Evolutionary conservation across 2,329 filamentous ascomycete genomes (phyloP).

Genomic region (Zopfia rhizophila): DNA sequence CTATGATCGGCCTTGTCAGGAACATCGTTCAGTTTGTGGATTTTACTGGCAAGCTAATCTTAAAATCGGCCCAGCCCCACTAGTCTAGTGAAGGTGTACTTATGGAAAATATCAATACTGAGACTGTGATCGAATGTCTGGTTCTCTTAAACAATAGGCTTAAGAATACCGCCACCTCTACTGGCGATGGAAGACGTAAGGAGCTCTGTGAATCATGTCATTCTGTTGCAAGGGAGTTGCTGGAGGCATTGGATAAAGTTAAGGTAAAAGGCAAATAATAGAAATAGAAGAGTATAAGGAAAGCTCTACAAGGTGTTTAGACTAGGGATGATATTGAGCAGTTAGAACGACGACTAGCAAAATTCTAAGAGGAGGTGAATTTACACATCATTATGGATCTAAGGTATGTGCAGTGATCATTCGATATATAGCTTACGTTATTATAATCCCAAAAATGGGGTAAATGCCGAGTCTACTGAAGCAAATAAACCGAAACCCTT

Average conservation of each 20-base stretch:
- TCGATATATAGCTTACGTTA: no score
- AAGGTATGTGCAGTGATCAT: conserved; percentile 2
- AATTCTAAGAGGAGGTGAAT: conserved; percentile 11
- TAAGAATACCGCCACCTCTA: background rate
- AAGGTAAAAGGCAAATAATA: conserved; percentile 11
- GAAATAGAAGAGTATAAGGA: conserved; percentile 16
- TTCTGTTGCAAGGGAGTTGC: conserved; percentile 1
- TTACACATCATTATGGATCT: conserved; percentile 9
- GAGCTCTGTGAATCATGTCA: conserved; percentile 1
- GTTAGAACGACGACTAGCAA: conserved; percentile 8
- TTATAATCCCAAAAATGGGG: no score
- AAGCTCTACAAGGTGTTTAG: conserved; percentile 14
- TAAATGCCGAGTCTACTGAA: no score
- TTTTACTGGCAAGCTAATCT: conserved; percentile 8
- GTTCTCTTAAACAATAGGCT: conserved; percentile 8
- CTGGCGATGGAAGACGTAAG: background rate
- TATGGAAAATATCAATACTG: conserved; percentile 1
- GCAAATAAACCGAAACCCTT: no score
- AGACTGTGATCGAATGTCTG: conserved; percentile 1
- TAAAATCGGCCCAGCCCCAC: conserved; percentile 8
- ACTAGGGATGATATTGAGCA: conserved; percentile 12
- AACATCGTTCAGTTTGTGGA: conserved; percentile 12
- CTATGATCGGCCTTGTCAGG: background rate
- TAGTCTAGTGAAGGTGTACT: conserved; percentile 5
- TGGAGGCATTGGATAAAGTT: conserved; percentile 8